Evolutionary conservation across 106 monocot genomes (phyloP).

Genomic region (Ottelia alismoides): DNA sequence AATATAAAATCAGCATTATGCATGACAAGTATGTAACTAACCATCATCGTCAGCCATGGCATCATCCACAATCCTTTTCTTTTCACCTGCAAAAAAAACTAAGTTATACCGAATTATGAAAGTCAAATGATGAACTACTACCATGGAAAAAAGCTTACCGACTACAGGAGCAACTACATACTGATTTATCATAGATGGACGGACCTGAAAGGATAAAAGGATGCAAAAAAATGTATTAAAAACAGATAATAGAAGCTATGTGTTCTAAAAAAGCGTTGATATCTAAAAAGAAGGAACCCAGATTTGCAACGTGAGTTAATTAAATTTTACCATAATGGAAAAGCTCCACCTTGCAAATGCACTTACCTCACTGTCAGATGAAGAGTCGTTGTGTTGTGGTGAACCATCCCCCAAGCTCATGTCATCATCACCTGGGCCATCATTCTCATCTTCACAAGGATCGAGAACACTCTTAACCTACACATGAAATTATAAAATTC

Average conservation of each 20-base stretch:
- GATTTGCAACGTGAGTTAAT: background rate
- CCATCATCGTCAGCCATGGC: constrained; percentile 55
- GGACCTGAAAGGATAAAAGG: constrained; percentile 7
- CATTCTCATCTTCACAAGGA: constrained; percentile 96
- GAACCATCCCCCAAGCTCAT: constrained; percentile 57
- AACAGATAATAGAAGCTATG: background rate
- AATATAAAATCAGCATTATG: background rate
- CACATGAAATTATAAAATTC: constrained; percentile 1
- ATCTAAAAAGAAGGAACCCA: background rate
- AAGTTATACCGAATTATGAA: background rate
- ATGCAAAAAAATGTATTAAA: background rate
- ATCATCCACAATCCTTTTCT: constrained; percentile 20
- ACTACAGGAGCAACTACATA: constrained; percentile 64
- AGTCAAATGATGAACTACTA: background rate
- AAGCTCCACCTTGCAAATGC: too few species aligned
- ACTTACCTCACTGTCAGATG: constrained; percentile 79
- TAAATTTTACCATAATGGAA: too few species aligned
- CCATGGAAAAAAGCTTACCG: constrained; percentile 5
- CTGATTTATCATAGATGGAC: constrained; percentile 39
- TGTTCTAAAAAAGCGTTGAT: background rate
- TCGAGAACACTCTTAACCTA: constrained; percentile 98
- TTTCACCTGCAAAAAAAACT: constrained; percentile 26
- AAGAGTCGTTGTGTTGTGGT: constrained; percentile 36
- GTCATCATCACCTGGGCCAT: constrained; percentile 34
- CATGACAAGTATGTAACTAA: constrained; percentile 25